phyloP scores from a whole-genome alignment of 139 green algal genomes.

The Closterium sp. region DNA sequence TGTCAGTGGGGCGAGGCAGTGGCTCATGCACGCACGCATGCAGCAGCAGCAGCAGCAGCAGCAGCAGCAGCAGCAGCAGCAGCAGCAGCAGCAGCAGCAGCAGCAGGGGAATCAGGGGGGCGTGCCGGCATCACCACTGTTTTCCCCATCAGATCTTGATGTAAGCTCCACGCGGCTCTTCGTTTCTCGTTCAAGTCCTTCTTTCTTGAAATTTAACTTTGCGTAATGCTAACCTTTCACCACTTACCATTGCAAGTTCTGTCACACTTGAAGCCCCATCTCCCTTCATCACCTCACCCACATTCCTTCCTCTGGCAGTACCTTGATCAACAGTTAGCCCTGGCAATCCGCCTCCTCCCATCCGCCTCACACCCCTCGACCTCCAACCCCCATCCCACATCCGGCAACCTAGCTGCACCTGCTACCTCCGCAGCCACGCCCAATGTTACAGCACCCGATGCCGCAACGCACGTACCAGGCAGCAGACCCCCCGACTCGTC shows the following conservation, averaged over 20 bases:
- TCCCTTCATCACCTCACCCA: neutral
- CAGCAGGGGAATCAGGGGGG: neutral
- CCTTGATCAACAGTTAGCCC: neutral
- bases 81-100: neutral
- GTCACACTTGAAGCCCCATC: neutral
- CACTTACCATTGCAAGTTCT: too few relatives aligned
- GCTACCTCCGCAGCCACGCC: neutral
- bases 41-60: neutral
- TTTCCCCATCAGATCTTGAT: neutral
- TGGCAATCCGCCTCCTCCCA: neutral
- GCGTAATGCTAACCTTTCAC: too few relatives aligned
- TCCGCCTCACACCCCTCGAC: neutral
- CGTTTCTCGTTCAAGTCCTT: neutral
- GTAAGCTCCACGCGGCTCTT: too few relatives aligned
- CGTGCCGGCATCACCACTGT: neutral
- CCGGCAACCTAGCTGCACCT: neutral
- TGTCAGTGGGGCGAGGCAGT: neutral
- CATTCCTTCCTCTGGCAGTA: neutral
- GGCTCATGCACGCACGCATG: neutral
- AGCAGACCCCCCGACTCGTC: neutral
- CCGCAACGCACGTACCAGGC: neutral
- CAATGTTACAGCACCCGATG: neutral
- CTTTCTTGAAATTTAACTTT: too few relatives aligned
- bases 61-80: neutral
- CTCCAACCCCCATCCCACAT: neutral